phyloP scores from a whole-genome alignment of 164 flowering plant genomes.

The Tetrastigma voinierianum region DNA sequence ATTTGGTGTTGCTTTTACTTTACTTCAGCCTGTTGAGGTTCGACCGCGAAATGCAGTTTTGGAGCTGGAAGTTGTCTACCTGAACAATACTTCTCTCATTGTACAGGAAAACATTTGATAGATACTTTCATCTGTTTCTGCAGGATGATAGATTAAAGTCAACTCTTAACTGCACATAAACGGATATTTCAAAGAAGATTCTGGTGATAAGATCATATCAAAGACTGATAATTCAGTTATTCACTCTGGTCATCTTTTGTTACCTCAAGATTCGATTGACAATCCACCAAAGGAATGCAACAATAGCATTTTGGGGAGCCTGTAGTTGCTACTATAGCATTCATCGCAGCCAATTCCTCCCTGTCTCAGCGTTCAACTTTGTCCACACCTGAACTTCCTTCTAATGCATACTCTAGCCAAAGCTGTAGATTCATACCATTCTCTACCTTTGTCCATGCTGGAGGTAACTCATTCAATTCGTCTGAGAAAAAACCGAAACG shows the following conservation, averaged over 20 bases:
- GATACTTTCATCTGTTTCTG: constrained; percentile 14
- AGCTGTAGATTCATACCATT: constrained; percentile 44
- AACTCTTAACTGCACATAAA: constrained; percentile 7
- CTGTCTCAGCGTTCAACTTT: constrained; percentile 41
- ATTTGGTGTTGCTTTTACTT: not conserved
- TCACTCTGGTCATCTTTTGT: not conserved
- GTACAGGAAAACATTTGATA: constrained; percentile 42
- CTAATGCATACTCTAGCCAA: constrained; percentile 16
- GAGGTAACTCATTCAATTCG: constrained; percentile 36
- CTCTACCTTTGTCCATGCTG: constrained; percentile 52
- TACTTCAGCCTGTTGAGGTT: constrained; percentile 60
- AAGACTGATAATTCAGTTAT: constrained; percentile 10
- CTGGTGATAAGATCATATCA: constrained; percentile 11
- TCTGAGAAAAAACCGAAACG: not conserved
- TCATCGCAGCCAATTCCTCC: constrained; percentile 47
- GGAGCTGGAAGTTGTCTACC: constrained; percentile 67
- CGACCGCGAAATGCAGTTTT: constrained; percentile 66
- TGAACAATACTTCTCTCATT: constrained; percentile 77
- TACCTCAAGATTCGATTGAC: constrained; percentile 11
- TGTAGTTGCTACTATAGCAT: constrained; percentile 31
- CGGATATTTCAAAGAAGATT: constrained; percentile 16
- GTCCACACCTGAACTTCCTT: constrained; percentile 23
- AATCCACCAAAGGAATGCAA: constrained; percentile 9
- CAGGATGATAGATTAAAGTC: constrained; percentile 16
- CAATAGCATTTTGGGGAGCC: constrained; percentile 14